Evolutionary conservation across 352 stramenopile species (phyloP).

Genomic region (Globisporangium takayamanum): DNA sequence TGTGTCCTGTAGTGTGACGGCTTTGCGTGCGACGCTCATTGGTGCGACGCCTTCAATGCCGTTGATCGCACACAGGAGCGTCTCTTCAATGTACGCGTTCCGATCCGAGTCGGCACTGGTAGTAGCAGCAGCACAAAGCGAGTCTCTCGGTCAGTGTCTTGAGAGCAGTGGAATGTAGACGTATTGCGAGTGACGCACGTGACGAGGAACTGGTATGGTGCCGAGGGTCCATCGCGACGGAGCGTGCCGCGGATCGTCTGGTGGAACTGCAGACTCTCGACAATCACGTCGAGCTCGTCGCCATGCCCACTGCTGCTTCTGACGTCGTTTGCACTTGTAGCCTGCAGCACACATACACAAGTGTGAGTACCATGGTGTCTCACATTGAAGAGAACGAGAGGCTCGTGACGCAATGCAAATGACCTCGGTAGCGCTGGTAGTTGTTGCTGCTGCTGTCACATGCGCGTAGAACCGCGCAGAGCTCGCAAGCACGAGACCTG

Average conservation of each 20-base stretch:
- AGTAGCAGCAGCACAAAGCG: not conserved
- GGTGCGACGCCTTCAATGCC: constrained; percentile 37
- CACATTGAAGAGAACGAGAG: not conserved
- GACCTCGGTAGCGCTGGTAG: not conserved
- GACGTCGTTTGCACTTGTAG: no score
- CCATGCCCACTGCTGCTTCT: not conserved
- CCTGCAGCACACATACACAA: not conserved
- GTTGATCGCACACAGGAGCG: constrained; percentile 67
- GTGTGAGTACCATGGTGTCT: not conserved
- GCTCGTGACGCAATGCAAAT: constrained; percentile 15
- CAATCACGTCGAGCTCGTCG: constrained; percentile 20
- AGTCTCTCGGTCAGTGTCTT: not conserved
- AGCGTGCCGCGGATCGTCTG: constrained; percentile 40
- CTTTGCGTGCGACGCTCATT: constrained; percentile 18
- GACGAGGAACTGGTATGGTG: constrained; percentile 25
- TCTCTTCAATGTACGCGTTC: constrained; percentile 92
- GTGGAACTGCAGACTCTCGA: constrained; percentile 91
- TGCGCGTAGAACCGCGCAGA: constrained; percentile 91
- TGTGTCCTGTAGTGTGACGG: constrained; percentile 15
- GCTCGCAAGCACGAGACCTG: constrained; percentile 87
- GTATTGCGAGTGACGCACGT: constrained; percentile 9
- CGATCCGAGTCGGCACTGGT: constrained; percentile 31
- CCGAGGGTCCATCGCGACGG: constrained; percentile 10
- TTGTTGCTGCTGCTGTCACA: constrained; percentile 2
- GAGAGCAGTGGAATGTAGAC: no score